Evolutionary conservation across 306 rosid species (phyloP).

Genomic region (Malus domestica): ASM211411v1 NC_041804.1:3009001-3009500

Average conservation of each 20-base stretch:
- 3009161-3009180: not conserved
- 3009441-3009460: too few relatives aligned
- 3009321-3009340: constrained; percentile 18
- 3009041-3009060: constrained; percentile 58
- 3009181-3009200: not conserved
- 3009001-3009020: not conserved
- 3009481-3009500: too few relatives aligned
- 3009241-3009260: constrained; percentile 8
- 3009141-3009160: not conserved
- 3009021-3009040: constrained; percentile 57
- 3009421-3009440: too few relatives aligned
- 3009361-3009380: not conserved
- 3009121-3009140: constrained; percentile 17
- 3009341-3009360: constrained; percentile 16
- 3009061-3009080: constrained; percentile 9
- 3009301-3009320: constrained; percentile 12
- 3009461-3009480: too few relatives aligned
- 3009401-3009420: not conserved
- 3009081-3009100: not conserved
- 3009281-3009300: constrained; percentile 8
- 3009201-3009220: constrained; percentile 9
- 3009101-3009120: constrained; percentile 25
- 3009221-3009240: constrained; percentile 2
- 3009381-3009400: not conserved
- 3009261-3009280: not conserved